Conservation (phyloP, 768 basidiomycete species). For the Mycena pura region DNA sequence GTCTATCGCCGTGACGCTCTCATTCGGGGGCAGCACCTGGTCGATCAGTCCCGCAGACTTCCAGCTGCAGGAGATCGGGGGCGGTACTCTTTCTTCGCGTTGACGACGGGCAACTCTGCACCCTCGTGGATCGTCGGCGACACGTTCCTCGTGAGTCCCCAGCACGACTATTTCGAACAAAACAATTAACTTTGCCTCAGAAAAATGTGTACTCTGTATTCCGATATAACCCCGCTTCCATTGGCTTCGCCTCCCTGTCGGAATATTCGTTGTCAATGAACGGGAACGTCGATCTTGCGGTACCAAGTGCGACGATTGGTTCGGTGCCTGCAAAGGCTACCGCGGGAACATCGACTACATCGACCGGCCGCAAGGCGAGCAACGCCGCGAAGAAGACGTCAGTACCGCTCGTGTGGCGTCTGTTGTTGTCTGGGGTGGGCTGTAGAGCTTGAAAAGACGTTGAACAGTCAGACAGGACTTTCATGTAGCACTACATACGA, state of each 20-base stretch:
- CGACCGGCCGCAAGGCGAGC: background rate
- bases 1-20: slow-evolving; percentile 64
- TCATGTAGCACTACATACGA: background rate
- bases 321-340: slow-evolving; percentile 46
- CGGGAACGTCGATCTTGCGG: slow-evolving; percentile 33
- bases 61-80: slow-evolving; percentile 61
- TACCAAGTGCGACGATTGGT: slow-evolving; percentile 56
- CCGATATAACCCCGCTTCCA: slow-evolving; percentile 64
- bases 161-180: background rate
- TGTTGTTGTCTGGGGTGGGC: no score
- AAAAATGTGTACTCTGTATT: slow-evolving; percentile 85
- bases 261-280: slow-evolving; percentile 48
- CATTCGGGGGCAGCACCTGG: slow-evolving; percentile 83
- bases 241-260: slow-evolving; percentile 73
- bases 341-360: no score
- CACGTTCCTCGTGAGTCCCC: slow-evolving; percentile 69
- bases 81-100: slow-evolving; percentile 74
- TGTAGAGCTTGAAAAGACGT: no score
- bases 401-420: no score
- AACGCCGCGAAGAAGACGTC: no score
- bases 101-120: slow-evolving; percentile 55
- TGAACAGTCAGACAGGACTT: no score
- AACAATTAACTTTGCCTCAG: slow-evolving; percentile 38
- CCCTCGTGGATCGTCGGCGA: slow-evolving; percentile 92
- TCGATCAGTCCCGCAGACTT: slow-evolving; percentile 82